phyloP scores from a whole-genome alignment of 371 early-diverging fungal species.

The Cokeromyces recurvatus region DNA sequence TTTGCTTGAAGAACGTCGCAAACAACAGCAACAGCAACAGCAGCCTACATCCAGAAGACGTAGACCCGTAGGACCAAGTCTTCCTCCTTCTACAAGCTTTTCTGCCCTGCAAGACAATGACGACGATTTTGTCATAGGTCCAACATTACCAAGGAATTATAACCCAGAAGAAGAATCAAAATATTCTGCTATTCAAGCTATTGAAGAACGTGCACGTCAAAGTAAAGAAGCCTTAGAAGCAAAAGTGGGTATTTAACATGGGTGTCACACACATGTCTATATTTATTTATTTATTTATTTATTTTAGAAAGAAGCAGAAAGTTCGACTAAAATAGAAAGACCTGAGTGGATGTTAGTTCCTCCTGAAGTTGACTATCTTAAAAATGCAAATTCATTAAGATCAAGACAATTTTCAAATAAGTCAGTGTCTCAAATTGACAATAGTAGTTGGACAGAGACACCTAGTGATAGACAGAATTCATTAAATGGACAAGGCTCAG shows the following conservation, averaged over 20 bases:
- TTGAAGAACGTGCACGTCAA: constrained; percentile 30
- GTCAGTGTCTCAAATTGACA: constrained; percentile 30
- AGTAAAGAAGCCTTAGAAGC: constrained; percentile 32
- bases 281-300: too few species aligned
- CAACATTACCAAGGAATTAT: constrained; percentile 37
- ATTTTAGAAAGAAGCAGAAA: constrained; percentile 16
- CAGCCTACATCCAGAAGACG: constrained; percentile 17
- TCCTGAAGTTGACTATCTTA: constrained; percentile 52
- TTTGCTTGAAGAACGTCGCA: constrained; percentile 35
- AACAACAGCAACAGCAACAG: constrained; percentile 6
- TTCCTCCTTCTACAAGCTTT: constrained; percentile 27
- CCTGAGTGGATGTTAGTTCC: constrained; percentile 71
- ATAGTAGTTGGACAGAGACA: constrained; percentile 58
- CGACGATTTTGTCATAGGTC: constrained; percentile 53
- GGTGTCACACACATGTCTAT: too few species aligned
- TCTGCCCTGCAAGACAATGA: constrained; percentile 21
- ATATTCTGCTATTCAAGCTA: constrained; percentile 25
- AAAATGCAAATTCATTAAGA: constrained; percentile 23
- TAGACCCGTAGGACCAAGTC: constrained; percentile 40
- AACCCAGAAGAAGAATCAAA: constrained; percentile 37
- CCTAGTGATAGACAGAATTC: constrained; percentile 52
- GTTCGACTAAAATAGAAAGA: constrained; percentile 39
- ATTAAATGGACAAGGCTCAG: too few species aligned
- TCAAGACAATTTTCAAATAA: constrained; percentile 32
- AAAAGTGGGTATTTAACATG: too few species aligned